A percentile compares a stretch with the other conserved stretches of the same genome.
Evolutionary conservation across 192 early-diverging fungal species (phyloP).

Genomic region (Umbelopsis isabellina): DNA sequence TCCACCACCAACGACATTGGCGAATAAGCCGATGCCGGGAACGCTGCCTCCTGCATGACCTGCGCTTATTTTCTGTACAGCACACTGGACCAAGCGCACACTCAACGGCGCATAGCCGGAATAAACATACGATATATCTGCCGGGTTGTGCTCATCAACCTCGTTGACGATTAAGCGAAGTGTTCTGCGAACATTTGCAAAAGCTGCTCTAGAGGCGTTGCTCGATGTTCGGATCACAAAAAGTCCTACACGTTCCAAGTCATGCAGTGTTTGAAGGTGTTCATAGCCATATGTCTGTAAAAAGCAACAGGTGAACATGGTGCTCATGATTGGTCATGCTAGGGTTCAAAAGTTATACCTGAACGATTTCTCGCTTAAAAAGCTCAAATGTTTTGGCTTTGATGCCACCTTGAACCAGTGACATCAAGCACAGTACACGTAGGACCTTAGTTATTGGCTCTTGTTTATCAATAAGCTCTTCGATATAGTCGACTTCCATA

Average conservation of each 20-base stretch:
- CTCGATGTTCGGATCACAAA: constrained; percentile 52
- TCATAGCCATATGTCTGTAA: constrained; percentile 88
- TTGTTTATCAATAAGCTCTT: constrained; percentile 85
- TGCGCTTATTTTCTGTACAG: constrained; percentile 51
- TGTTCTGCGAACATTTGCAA: constrained; percentile 64
- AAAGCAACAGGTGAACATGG: background rate
- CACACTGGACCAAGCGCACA: constrained; percentile 87
- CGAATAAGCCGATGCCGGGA: constrained; percentile 45
- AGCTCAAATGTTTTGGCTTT: constrained; percentile 85
- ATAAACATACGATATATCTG: constrained; percentile 92
- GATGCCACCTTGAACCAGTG: constrained; percentile 77
- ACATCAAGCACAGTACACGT: constrained; percentile 84
- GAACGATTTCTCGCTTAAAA: constrained; percentile 82
- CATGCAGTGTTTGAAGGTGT: constrained; percentile 86
- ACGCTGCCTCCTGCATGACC: constrained; percentile 35
- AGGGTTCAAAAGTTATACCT: constrained; percentile 42
- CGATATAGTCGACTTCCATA: constrained; percentile 78
- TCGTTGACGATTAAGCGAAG: constrained; percentile 87
- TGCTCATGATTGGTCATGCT: background rate
- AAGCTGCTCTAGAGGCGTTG: constrained; percentile 47
- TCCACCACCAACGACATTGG: constrained; percentile 44
- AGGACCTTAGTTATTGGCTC: constrained; percentile 72
- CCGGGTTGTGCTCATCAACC: constrained; percentile 80
- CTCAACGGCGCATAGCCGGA: constrained; percentile 93
- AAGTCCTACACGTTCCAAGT: constrained; percentile 71